These are phyloP conservation scores for Sutorius eximius DNA, from an alignment of 1,284 basidiomycete genomes.

Conservation along the genomic window DNA sequence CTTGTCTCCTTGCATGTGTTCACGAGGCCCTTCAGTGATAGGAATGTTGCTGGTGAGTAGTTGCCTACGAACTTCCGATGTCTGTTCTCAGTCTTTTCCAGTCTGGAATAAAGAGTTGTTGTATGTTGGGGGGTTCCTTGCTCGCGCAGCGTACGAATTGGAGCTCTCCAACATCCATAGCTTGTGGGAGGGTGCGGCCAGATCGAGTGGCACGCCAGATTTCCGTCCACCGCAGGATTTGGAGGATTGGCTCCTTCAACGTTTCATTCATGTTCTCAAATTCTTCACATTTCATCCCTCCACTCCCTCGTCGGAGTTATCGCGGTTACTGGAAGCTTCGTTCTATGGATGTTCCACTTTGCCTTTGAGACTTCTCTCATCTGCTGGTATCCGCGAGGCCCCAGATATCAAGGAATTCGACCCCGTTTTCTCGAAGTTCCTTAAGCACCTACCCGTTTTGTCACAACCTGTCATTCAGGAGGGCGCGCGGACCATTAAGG, in stretches of 20 bases:
- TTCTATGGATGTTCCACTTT: slow-evolving; percentile 73
- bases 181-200: slow-evolving; percentile 54
- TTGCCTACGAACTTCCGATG: neutral
- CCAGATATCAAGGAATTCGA: slow-evolving; percentile 80
- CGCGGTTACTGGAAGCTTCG: slow-evolving; percentile 71
- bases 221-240: slow-evolving; percentile 42
- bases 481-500: slow-evolving; percentile 65
- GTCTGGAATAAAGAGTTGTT: slow-evolving; percentile 90
- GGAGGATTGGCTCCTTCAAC: slow-evolving; percentile 52
- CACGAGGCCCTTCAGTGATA: slow-evolving; percentile 43
- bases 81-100: slow-evolving; percentile 26
- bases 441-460: slow-evolving; percentile 80
- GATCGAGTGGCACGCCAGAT: slow-evolving; percentile 20
- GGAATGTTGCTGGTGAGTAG: slow-evolving; percentile 65
- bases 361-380: slow-evolving; percentile 78
- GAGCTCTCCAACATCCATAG: slow-evolving; percentile 67
- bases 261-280: slow-evolving; percentile 81
- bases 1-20: neutral
- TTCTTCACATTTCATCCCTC: slow-evolving; percentile 89
- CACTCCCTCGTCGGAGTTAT: slow-evolving; percentile 87
- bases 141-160: slow-evolving; percentile 83
- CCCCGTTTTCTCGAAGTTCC: slow-evolving; percentile 70
- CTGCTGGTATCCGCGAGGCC: slow-evolving; percentile 71
- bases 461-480: slow-evolving; percentile 64
- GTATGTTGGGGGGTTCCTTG: slow-evolving; percentile 79